A percentile compares a stretch with the other conserved stretches of the same genome.
Conservation (phyloP, 495 filamentous ascomycete species). For the Podospora comata region DNA sequence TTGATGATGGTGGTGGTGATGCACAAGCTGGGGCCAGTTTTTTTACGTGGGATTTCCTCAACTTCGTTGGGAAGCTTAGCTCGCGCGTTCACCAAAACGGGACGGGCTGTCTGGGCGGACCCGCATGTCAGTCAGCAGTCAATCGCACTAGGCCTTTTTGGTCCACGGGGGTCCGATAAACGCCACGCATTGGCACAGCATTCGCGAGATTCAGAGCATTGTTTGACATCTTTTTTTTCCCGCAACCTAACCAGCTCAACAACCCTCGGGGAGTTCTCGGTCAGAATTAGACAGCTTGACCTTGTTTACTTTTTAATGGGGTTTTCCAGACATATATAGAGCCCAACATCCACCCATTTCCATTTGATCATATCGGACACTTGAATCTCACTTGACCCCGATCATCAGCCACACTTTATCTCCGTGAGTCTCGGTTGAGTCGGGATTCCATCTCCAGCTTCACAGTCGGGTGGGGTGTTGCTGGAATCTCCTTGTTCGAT, state of each 20-base stretch:
- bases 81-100: conserved; percentile 27
- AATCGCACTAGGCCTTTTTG: neutral
- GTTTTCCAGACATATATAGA: neutral
- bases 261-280: neutral
- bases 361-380: neutral
- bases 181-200: neutral
- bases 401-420: neutral
- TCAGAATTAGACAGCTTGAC: neutral
- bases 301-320: neutral
- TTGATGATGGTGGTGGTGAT: conserved; percentile 22
- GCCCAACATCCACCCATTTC: neutral
- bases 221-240: neutral
- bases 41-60: conserved; percentile 31
- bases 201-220: neutral
- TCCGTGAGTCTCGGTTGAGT: neutral
- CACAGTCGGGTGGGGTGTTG: neutral
- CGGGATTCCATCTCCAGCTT: neutral
- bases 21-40: conserved; percentile 25
- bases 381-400: neutral
- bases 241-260: neutral
- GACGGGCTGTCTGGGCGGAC: conserved; percentile 21
- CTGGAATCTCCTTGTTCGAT: neutral
- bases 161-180: conserved; percentile 4
- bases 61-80: conserved; percentile 32
- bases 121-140: conserved; percentile 14